These are phyloP conservation scores for Durio zibethinus DNA, from an alignment of 345 rosid genomes.

Conservation along the genomic window DNA sequence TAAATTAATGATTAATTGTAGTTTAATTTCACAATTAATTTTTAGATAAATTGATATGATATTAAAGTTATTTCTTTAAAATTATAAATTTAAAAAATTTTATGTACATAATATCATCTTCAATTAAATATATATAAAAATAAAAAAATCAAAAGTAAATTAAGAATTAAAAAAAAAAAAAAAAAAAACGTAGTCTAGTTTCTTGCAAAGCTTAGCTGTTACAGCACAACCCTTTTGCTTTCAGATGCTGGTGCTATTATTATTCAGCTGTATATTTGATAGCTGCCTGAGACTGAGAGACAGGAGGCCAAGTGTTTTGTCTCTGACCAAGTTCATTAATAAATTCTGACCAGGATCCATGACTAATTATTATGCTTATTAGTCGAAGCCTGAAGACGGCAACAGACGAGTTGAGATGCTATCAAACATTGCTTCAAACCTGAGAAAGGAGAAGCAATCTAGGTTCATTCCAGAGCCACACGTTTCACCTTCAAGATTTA, in stretches of 20 bases:
- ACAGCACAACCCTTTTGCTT: not conserved
- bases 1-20: no score
- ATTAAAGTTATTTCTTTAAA: no score
- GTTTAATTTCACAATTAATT: no score
- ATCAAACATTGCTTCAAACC: not conserved
- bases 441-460: not conserved
- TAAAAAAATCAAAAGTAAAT: no score
- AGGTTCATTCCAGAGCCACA: not conserved
- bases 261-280: not conserved
- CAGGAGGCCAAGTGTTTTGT: not conserved
- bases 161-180: no score
- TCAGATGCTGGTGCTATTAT: not conserved
- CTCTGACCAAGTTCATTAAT: not conserved
- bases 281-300: not conserved
- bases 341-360: not conserved
- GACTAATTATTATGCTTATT: not conserved
- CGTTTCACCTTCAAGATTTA: not conserved
- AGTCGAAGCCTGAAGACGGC: not conserved
- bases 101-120: no score
- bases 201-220: slow-evolving; percentile 27
- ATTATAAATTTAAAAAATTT: no score
- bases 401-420: not conserved
- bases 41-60: no score
- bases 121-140: no score
- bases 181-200: no score